phyloP scores from a whole-genome alignment of 176 grass and related monocot genomes.

The Triticum turgidum region DNA sequence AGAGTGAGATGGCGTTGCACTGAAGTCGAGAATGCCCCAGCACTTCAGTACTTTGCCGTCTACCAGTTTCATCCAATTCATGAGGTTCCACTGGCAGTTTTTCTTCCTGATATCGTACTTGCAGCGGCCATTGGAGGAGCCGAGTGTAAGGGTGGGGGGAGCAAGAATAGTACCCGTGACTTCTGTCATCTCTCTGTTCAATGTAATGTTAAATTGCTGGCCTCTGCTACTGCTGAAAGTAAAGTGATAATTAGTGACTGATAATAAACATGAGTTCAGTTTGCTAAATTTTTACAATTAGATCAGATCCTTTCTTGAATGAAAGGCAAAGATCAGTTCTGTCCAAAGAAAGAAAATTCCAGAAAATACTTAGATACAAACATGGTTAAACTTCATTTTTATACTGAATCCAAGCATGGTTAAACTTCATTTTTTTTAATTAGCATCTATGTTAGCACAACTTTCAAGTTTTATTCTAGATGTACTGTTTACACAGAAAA shows the following conservation, averaged over 20 bases:
- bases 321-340: background rate
- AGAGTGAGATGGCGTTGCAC: background rate
- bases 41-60: conserved; percentile 18
- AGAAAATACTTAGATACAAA: background rate
- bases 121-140: background rate
- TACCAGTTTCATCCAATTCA: conserved; percentile 8
- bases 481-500: background rate
- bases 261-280: background rate
- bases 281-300: background rate
- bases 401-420: background rate
- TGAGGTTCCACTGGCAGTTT: conserved; percentile 43
- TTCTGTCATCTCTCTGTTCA: conserved; percentile 36
- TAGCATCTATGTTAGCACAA: background rate
- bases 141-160: conserved; percentile 35
- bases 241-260: conserved; percentile 12
- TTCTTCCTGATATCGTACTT: conserved; percentile 19
- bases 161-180: conserved; percentile 40
- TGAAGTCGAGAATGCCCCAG: conserved; percentile 56
- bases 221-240: conserved; percentile 38
- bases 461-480: background rate
- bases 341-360: background rate
- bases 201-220: conserved; percentile 23
- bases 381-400: background rate
- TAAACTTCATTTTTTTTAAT: background rate
- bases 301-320: background rate